A percentile compares a stretch with the other conserved stretches of the same genome.
These are phyloP conservation scores for Debaryomyces nepalensis DNA, from an alignment of 1,139 yeast genomes.

Conservation along the genomic window DNA sequence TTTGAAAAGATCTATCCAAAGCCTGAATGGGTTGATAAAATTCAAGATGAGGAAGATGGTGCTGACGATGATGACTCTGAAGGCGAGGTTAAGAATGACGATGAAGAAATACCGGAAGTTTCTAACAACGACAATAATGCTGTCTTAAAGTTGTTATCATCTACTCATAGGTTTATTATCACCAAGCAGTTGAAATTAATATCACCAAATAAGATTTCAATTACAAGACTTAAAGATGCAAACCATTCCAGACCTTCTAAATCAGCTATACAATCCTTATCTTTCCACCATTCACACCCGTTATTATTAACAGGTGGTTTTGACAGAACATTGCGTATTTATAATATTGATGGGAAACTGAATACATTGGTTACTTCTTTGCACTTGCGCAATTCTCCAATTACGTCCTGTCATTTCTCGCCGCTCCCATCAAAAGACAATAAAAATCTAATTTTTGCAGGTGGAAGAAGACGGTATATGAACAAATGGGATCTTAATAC, in stretches of 20 bases:
- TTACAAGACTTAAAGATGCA: conserved; percentile 84
- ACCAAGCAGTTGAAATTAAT: conserved; percentile 59
- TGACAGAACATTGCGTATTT: conserved; percentile 84
- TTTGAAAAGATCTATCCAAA: conserved; percentile 86
- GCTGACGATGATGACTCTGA: conserved; percentile 31
- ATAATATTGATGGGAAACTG: conserved; percentile 87
- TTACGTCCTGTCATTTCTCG: conserved; percentile 74
- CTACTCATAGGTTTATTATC: conserved; percentile 60
- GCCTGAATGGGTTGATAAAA: conserved; percentile 80
- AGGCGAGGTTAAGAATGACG: conserved; percentile 38
- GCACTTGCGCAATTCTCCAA: conserved; percentile 77
- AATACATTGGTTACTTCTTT: conserved; percentile 84
- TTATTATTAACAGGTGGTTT: conserved; percentile 87
- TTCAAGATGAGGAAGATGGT: conserved; percentile 30
- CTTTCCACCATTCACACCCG: conserved; percentile 88
- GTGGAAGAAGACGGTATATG: conserved; percentile 91
- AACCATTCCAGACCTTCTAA: conserved; percentile 69
- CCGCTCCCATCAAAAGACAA: conserved; percentile 46
- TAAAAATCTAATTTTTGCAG: conserved; percentile 66
- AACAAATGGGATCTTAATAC: conserved; percentile 85
- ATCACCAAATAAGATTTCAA: conserved; percentile 73
- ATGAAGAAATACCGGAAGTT: conserved; percentile 29
- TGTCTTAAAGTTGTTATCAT: conserved; percentile 60
- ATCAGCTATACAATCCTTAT: conserved; percentile 79
- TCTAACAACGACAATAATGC: conserved; percentile 54